These are phyloP conservation scores for Dentipellis sp. DNA, from an alignment of 768 basidiomycete species.

Conservation along the genomic window DNA sequence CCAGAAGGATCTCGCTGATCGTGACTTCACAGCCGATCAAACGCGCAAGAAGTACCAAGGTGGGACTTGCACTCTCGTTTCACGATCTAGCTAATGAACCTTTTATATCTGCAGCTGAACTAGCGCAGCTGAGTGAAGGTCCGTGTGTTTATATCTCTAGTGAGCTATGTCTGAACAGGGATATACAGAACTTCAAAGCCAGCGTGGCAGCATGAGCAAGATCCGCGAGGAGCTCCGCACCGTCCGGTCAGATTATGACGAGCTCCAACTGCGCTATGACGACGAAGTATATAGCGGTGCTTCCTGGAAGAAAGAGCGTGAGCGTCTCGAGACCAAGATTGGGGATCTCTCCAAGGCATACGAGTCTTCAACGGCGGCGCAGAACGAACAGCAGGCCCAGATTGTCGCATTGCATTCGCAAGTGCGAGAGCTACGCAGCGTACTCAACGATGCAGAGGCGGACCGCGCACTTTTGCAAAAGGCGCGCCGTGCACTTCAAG, in stretches of 20 bases:
- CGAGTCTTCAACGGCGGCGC: constrained; percentile 60
- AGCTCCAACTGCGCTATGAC: constrained; percentile 64
- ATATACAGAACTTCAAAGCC: constrained; percentile 59
- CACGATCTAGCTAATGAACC: neutral
- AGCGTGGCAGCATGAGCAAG: constrained; percentile 66
- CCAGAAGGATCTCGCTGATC: constrained; percentile 70
- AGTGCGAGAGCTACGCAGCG: constrained; percentile 72
- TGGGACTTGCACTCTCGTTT: constrained; percentile 18
- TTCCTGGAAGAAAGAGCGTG: constrained; percentile 84
- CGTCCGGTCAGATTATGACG: constrained; percentile 65
- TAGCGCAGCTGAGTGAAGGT: constrained; percentile 78
- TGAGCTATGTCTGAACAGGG: neutral
- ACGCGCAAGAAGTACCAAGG: constrained; percentile 85
- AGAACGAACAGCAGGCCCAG: constrained; percentile 76
- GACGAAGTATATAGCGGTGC: constrained; percentile 71
- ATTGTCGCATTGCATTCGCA: constrained; percentile 80
- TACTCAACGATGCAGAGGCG: constrained; percentile 80
- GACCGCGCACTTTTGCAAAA: constrained; percentile 74
- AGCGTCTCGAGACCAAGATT: constrained; percentile 79
- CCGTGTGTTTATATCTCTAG: constrained; percentile 1
- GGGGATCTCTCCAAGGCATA: constrained; percentile 65
- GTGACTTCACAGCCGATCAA: constrained; percentile 71
- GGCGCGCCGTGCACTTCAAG: constrained; percentile 71
- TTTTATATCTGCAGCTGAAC: constrained; percentile 43
- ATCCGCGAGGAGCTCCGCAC: constrained; percentile 77